These are phyloP conservation scores for Solidago caesia DNA, from an alignment of 129 eudicot species.

Conservation along the genomic window DNA sequence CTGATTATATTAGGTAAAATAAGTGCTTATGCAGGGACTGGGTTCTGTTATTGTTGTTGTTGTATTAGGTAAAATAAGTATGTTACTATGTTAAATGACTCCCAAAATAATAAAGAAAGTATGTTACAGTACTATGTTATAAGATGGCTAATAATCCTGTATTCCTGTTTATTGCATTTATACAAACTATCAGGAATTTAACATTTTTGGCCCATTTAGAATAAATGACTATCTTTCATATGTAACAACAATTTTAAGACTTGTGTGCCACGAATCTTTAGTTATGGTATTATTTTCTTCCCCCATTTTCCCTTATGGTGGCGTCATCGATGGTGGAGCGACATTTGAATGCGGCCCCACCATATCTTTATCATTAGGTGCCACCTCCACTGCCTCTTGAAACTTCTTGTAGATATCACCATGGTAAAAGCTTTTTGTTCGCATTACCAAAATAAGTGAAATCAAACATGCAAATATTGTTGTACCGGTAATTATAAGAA, in stretches of 20 bases:
- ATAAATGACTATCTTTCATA: not conserved
- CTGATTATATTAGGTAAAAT: too few relatives aligned
- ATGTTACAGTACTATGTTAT: too few relatives aligned
- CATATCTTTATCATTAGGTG: not conserved
- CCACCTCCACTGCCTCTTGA: slow-evolving; percentile 29
- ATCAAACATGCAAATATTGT: slow-evolving; percentile 49
- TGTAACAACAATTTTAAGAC: not conserved
- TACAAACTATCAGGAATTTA: not conserved
- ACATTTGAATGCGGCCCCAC: not conserved
- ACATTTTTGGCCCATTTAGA: not conserved
- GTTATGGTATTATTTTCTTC: slow-evolving; percentile 11
- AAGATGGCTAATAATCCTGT: too few relatives aligned
- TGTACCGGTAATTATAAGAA: slow-evolving; percentile 51
- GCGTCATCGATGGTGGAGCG: not conserved
- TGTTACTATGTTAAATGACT: too few relatives aligned
- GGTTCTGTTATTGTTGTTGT: too few relatives aligned
- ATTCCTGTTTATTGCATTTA: too few relatives aligned
- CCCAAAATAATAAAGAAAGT: too few relatives aligned
- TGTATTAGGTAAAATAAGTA: too few relatives aligned
- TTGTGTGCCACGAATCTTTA: not conserved
- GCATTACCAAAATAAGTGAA: slow-evolving; percentile 54
- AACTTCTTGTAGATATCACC: slow-evolving; percentile 72
- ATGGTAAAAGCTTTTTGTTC: slow-evolving; percentile 55
- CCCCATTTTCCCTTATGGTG: slow-evolving; percentile 1
- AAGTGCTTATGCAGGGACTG: too few relatives aligned